A percentile compares a stretch with the other conserved stretches of the same genome.
These are phyloP conservation scores for Cytospora piceae DNA, from an alignment of 2,329 filamentous ascomycete genomes.

Conservation along the genomic window DNA sequence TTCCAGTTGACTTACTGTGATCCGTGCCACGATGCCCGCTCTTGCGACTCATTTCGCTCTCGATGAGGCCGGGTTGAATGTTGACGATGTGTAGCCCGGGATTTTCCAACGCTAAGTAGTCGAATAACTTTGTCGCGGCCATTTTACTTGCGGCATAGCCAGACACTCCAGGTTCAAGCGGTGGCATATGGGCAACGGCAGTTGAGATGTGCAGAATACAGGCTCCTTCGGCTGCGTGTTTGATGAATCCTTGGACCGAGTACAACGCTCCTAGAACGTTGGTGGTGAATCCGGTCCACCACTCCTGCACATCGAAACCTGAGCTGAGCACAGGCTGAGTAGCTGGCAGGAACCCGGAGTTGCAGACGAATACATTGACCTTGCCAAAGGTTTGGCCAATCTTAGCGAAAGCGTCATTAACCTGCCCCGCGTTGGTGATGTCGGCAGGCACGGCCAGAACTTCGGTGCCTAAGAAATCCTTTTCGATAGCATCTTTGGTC, in stretches of 20 bases:
- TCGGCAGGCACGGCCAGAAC: conserved; percentile 1
- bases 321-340: conserved; percentile 4
- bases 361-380: conserved; percentile 1
- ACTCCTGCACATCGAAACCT: conserved; percentile 9
- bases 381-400: conserved; percentile 9
- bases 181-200: conserved; percentile 33
- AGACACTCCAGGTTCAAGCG: conserved; percentile 30
- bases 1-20: conserved; percentile 7
- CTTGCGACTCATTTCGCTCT: conserved; percentile 41
- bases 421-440: conserved; percentile 10
- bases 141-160: conserved; percentile 43
- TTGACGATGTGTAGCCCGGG: conserved; percentile 42
- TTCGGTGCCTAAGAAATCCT: conserved; percentile 7
- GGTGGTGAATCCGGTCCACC: conserved; percentile 15
- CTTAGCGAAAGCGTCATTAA: conserved; percentile 5
- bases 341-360: conserved; percentile 9
- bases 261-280: conserved; percentile 12
- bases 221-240: conserved; percentile 11
- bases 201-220: conserved; percentile 11
- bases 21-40: conserved; percentile 4
- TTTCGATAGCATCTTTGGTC: conserved; percentile 13
- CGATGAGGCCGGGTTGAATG: conserved; percentile 47
- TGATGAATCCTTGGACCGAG: conserved; percentile 12
- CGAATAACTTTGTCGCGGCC: conserved; percentile 41
- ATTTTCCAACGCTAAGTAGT: conserved; percentile 42